These are phyloP conservation scores for Albifimbria verrucaria DNA, from an alignment of 2,329 filamentous ascomycete genomes.

Conservation along the genomic window DNA sequence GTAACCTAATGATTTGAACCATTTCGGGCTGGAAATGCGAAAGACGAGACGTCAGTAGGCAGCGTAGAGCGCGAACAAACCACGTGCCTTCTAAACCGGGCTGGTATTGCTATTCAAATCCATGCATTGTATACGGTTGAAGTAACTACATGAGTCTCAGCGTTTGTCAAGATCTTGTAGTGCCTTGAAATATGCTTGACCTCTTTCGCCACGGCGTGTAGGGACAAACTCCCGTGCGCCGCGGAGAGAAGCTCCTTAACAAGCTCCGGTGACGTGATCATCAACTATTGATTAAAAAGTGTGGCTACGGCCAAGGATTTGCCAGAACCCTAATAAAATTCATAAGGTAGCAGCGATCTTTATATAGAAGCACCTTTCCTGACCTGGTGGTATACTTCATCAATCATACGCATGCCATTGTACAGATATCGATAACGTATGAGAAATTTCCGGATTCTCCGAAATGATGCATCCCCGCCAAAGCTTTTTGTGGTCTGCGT, in stretches of 20 bases:
- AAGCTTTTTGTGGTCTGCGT: too few species aligned
- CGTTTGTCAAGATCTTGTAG: neutral
- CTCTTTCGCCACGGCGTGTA: neutral
- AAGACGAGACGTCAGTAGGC: conserved; percentile 5
- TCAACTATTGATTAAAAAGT: too few species aligned
- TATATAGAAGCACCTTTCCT: too few species aligned
- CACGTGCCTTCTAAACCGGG: conserved; percentile 7
- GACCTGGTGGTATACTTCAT: too few species aligned
- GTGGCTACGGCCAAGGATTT: too few species aligned
- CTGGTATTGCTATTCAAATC: conserved; percentile 6
- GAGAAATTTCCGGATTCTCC: too few species aligned
- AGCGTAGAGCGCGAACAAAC: conserved; percentile 8
- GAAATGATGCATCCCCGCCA: too few species aligned
- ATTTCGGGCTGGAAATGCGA: conserved; percentile 3
- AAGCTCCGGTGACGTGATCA: neutral
- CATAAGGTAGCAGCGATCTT: too few species aligned
- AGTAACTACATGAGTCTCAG: neutral
- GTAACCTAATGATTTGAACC: too few species aligned
- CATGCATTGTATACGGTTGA: conserved; percentile 9
- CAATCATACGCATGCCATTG: too few species aligned
- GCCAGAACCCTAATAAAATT: too few species aligned
- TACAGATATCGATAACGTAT: too few species aligned
- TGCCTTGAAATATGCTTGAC: neutral
- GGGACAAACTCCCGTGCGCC: neutral
- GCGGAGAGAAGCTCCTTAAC: neutral